These are phyloP conservation scores for Trichophyton verrucosum DNA, from an alignment of 2,329 filamentous ascomycete genomes.

Conservation along the genomic window DNA sequence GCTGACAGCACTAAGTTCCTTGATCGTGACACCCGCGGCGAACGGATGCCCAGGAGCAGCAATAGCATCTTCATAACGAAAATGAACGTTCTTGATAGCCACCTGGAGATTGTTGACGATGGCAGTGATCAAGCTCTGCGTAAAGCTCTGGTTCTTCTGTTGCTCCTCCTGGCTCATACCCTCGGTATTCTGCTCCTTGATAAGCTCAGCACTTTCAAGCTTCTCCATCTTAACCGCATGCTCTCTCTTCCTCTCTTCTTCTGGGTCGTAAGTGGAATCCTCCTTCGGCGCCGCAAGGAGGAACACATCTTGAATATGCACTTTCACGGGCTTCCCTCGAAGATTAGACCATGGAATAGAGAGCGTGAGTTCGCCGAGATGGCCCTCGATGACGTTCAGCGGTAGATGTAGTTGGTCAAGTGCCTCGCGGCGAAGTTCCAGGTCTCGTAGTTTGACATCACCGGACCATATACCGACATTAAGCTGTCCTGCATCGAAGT, in stretches of 20 bases:
- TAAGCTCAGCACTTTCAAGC: conserved; percentile 84
- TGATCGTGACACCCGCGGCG: conserved; percentile 77
- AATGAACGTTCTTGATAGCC: conserved; percentile 94
- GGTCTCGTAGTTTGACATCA: conserved; percentile 86
- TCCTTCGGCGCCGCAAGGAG: conserved; percentile 89
- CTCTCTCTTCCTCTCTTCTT: conserved; percentile 75
- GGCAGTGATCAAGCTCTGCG: conserved; percentile 83
- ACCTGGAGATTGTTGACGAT: conserved; percentile 98
- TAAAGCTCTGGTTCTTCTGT: conserved; percentile 96
- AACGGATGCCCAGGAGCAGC: conserved; percentile 92
- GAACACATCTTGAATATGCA: conserved; percentile 95
- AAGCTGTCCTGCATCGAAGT: conserved; percentile 94
- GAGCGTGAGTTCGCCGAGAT: conserved; percentile 81
- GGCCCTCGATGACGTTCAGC: conserved; percentile 90
- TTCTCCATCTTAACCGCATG: conserved; percentile 98
- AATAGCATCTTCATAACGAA: conserved; percentile 95
- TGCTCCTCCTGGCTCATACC: conserved; percentile 91
- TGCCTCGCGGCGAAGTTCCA: conserved; percentile 86
- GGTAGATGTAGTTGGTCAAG: conserved; percentile 94
- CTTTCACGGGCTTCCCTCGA: conserved; percentile 81
- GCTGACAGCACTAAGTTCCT: conserved; percentile 93
- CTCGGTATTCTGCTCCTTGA: conserved; percentile 86
- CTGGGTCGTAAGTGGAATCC: conserved; percentile 82
- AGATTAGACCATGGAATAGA: conserved; percentile 97
- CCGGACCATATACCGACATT: conserved; percentile 99